These are phyloP conservation scores for Eutrema japonicum DNA, from an alignment of 345 rosid genomes.

Conservation along the genomic window DNA sequence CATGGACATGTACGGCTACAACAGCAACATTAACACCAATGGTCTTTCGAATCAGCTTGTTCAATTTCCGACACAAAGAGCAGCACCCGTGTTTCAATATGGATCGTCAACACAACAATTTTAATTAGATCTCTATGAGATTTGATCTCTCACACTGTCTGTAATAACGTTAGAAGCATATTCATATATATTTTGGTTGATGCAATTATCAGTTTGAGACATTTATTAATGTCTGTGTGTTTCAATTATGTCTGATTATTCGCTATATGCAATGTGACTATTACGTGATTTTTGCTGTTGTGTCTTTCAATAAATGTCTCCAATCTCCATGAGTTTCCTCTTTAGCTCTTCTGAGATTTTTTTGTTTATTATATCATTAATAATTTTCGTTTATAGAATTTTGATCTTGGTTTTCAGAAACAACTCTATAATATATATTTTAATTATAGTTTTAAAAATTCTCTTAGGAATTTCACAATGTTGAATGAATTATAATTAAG, in stretches of 20 bases:
- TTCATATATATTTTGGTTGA: slow-evolving; percentile 3
- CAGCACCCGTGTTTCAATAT: slow-evolving; percentile 8
- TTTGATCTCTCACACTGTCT: background rate
- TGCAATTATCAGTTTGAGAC: slow-evolving; percentile 16
- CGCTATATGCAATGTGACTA: background rate
- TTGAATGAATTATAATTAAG: background rate
- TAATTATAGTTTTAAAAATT: background rate
- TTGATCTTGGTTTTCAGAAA: background rate
- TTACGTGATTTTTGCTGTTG: background rate
- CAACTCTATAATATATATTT: background rate
- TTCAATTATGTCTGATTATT: background rate
- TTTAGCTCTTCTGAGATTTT: background rate
- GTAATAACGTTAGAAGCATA: slow-evolving; percentile 8
- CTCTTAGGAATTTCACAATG: background rate
- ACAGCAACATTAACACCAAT: slow-evolving; percentile 10
- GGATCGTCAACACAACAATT: slow-evolving; percentile 12
- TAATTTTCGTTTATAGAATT: background rate
- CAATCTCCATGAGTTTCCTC: background rate
- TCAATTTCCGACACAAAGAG: slow-evolving; percentile 17
- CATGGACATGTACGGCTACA: slow-evolving; percentile 19
- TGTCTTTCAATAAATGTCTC: background rate
- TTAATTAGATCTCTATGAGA: background rate
- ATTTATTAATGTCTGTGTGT: slow-evolving; percentile 5
- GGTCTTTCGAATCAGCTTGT: slow-evolving; percentile 27
- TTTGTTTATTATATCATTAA: background rate